Percentiles rank a stretch among this genome's conserved stretches.
Evolutionary conservation across 2,329 filamentous ascomycete genomes (phyloP).

Genomic region (Arthroderma sp.): DNA sequence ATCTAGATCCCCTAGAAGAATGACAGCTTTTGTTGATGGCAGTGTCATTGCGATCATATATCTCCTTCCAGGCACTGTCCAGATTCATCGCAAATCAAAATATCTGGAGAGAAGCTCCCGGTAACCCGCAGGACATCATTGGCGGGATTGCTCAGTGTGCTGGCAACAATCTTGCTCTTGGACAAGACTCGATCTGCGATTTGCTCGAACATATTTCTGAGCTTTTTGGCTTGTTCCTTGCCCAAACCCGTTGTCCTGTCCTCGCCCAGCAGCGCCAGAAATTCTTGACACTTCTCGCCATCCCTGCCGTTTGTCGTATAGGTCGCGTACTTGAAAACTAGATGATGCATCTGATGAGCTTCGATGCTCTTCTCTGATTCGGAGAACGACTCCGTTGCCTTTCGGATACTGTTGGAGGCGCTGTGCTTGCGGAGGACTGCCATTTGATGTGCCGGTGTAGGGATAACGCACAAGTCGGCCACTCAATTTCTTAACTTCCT

Average conservation of each 20-base stretch:
- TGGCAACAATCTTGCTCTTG: neutral
- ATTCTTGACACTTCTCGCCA: neutral
- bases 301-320: neutral
- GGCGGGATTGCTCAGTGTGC: neutral
- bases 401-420: neutral
- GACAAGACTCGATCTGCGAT: neutral
- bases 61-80: constrained; percentile 10
- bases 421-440: neutral
- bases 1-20: constrained; percentile 8
- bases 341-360: neutral
- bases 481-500: neutral
- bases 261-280: neutral
- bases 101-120: constrained; percentile 4
- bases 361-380: neutral
- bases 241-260: neutral
- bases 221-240: neutral
- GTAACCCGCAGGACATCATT: neutral
- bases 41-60: constrained; percentile 7
- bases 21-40: constrained; percentile 2
- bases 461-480: neutral
- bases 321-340: neutral
- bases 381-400: neutral
- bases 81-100: constrained; percentile 10
- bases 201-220: neutral
- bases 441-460: neutral